phyloP scores from a whole-genome alignment of 2,329 filamentous ascomycete species.

The Fusarium penzigii region DNA sequence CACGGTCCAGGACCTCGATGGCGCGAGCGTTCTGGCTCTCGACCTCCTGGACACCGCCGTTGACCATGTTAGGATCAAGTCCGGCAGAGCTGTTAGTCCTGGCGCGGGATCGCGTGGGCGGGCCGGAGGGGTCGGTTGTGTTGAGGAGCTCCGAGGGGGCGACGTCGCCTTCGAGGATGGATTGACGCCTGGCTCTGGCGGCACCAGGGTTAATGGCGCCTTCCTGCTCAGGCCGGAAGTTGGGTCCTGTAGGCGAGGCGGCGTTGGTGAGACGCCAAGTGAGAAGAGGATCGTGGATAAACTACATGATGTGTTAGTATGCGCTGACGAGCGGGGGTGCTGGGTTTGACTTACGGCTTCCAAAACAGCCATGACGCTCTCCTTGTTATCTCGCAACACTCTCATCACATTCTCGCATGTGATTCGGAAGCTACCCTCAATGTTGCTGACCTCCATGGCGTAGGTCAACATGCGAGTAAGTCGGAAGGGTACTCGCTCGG shows the following conservation, averaged over 20 bases:
- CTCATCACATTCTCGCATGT: conserved; percentile 99
- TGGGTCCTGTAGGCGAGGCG: conserved; percentile 64
- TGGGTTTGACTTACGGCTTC: conserved; percentile 74
- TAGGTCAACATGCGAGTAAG: conserved; percentile 98
- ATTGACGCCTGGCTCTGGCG: conserved; percentile 62
- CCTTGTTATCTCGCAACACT: conserved; percentile 93
- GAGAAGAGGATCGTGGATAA: conserved; percentile 98
- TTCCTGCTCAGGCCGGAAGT: conserved; percentile 65
- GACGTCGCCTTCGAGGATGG: conserved; percentile 66
- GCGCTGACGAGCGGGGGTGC: background rate
- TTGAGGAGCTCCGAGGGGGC: conserved; percentile 61
- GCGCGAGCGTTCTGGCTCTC: conserved; percentile 94
- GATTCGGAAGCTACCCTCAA: conserved; percentile 96
- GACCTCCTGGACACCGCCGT: conserved; percentile 47
- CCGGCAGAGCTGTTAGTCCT: conserved; percentile 60
- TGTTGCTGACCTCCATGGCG: conserved; percentile 99
- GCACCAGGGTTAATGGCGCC: conserved; percentile 49
- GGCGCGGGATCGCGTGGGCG: conserved; percentile 52
- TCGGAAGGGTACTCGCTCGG: conserved; percentile 95
- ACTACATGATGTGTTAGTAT: conserved; percentile 52
- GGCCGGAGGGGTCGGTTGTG: conserved; percentile 47
- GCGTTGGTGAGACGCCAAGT: conserved; percentile 85
- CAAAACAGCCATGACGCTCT: conserved; percentile 95
- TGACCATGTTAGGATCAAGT: conserved; percentile 37
- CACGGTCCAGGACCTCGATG: conserved; percentile 84